Base-by-base conservation (phyloP, 495 filamentous ascomycete species). In the Daldinia caldariorum region DNA sequence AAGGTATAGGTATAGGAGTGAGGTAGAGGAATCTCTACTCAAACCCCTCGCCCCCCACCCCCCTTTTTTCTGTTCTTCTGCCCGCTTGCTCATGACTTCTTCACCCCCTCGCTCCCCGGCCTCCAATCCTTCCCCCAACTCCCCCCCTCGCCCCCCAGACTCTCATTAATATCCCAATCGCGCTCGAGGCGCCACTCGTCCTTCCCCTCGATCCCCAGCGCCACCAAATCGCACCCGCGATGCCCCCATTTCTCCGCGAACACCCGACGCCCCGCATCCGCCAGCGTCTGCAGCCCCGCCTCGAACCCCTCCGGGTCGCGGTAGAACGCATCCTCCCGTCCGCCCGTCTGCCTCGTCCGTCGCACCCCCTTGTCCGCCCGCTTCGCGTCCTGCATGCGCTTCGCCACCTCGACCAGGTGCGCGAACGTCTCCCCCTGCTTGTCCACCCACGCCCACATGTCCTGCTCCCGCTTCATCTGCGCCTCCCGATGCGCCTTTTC, bases 241-340 rank as follows among this genome's bases (percentile, higher is more conserved):
- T 82, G 79, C 5, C 80, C 87, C 87, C 87, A 89, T 71, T 89
- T 88, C 70, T 85, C 82, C 0, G 77, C 79, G 65, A 84, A 88
- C 14, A 89, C 81, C 6, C 64, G 66, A 32, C 82, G 71, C 2
- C 87, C 87, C 13, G 80, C 75, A 29, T 88, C 82, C 49, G 84
- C 82, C 71, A 81, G 79, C 74, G 82, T 83, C 53, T 70, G 50
- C 2, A 88, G 66, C 4, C 82, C 85, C 4, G 66, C 74, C 26
- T 83, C 80, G 66, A 89, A 89, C 14, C 86, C 87, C 16, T 81
- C 81, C 0, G 81, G 59, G 57, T 88, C 84, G 16, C 83, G 66
- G 63, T 85, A 87, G 58, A 84, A 89, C 16, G 88, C 86, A 65
- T 90, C 88, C 7, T 82, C 85, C 54, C 84, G 67, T 0, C 87